These are phyloP conservation scores for Trametes elegans DNA, from an alignment of 768 basidiomycete genomes.

Conservation along the genomic window DNA sequence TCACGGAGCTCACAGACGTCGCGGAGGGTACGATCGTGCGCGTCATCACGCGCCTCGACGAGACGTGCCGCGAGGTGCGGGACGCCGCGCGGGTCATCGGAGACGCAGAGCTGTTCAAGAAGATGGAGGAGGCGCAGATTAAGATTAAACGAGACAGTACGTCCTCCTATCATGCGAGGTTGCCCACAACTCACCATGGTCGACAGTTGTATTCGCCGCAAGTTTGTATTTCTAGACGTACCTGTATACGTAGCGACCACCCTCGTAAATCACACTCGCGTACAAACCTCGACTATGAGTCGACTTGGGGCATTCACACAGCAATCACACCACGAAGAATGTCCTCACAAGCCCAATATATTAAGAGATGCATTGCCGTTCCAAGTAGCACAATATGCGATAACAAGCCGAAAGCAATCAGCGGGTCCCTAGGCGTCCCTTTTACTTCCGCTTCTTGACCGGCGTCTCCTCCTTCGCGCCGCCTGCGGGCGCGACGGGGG, in stretches of 20 bases:
- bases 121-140: conserved; percentile 94
- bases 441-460: conserved; percentile 75
- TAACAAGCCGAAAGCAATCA: conserved; percentile 14
- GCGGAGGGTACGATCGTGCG: conserved; percentile 97
- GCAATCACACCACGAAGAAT: neutral
- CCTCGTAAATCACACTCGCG: too few species aligned
- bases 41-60: conserved; percentile 92
- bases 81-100: conserved; percentile 98
- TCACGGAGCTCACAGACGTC: conserved; percentile 89
- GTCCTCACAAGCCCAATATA: conserved; percentile 26
- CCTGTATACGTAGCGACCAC: too few species aligned
- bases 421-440: conserved; percentile 4
- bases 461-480: conserved; percentile 68
- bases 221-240: conserved; percentile 84
- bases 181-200: neutral
- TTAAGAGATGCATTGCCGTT: conserved; percentile 20
- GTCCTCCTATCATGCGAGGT: conserved; percentile 33
- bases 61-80: conserved; percentile 94
- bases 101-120: conserved; percentile 92
- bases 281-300: too few species aligned
- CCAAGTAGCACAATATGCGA: conserved; percentile 17
- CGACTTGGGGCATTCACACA: neutral
- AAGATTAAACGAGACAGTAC: conserved; percentile 95
- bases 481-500: conserved; percentile 71
- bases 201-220: conserved; percentile 78